Conservation (phyloP, 2,329 filamentous ascomycete genomes). For the Colletotrichum tropicicola region DNA sequence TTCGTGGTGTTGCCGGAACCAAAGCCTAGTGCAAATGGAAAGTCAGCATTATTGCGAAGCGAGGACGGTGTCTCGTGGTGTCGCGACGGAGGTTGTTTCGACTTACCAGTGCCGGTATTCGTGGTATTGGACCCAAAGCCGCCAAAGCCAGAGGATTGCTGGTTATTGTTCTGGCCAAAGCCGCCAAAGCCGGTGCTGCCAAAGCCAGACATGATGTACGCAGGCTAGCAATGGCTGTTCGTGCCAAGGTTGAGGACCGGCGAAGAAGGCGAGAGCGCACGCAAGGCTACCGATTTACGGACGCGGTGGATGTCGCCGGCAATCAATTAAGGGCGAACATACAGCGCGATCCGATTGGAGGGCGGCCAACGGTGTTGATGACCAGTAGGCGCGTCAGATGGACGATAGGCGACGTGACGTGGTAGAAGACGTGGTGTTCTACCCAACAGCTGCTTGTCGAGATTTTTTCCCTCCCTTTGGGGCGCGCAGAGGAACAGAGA, state of each 20-base stretch:
- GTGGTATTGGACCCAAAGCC: slow-evolving; percentile 59
- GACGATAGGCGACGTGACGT: slow-evolving; percentile 21
- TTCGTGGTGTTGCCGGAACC: slow-evolving; percentile 45
- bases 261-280: not conserved
- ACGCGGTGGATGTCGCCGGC: slow-evolving; percentile 15
- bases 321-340: slow-evolving; percentile 25
- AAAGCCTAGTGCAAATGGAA: slow-evolving; percentile 42
- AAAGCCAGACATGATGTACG: slow-evolving; percentile 60
- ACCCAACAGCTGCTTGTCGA: slow-evolving; percentile 8
- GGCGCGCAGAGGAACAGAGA: slow-evolving; percentile 15
- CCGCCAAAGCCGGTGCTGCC: slow-evolving; percentile 59
- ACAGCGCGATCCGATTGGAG: slow-evolving; percentile 11
- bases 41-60: slow-evolving; percentile 23
- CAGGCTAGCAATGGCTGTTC: not conserved
- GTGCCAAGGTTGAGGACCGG: not conserved
- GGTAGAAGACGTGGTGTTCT: not conserved
- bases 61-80: not conserved
- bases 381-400: slow-evolving; percentile 14
- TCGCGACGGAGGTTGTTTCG: slow-evolving; percentile 4
- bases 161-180: slow-evolving; percentile 67
- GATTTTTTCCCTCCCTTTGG: slow-evolving; percentile 15
- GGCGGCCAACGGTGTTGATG: slow-evolving; percentile 11
- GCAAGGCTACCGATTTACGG: not conserved
- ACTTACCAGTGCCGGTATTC: slow-evolving; percentile 60
- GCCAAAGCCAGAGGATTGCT: slow-evolving; percentile 60